A percentile compares a stretch with the other conserved stretches of the same genome.
Conservation (phyloP, 148 eudicot species). For the Silene latifolia region DNA sequence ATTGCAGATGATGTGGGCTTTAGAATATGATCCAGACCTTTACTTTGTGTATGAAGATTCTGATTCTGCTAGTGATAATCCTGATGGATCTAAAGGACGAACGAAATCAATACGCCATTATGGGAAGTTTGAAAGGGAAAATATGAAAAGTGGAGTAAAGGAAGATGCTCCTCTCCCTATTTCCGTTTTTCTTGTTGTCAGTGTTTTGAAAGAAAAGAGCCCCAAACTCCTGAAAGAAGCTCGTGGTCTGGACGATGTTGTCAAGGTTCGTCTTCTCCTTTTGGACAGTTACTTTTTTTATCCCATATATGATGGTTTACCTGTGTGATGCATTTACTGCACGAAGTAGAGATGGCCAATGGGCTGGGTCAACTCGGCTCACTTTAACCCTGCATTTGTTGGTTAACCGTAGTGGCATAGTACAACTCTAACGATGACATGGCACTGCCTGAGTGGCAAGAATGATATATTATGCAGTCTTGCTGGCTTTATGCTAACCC, state of each 20-base stretch:
- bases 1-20: slow-evolving; percentile 98
- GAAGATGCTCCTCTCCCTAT: slow-evolving; percentile 72
- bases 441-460: not conserved
- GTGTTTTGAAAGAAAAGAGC: slow-evolving; percentile 89
- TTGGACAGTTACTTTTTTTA: not conserved
- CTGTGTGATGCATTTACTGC: too few species aligned
- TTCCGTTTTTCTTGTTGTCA: slow-evolving; percentile 87
- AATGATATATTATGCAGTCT: not conserved
- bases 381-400: not conserved
- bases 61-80: slow-evolving; percentile 38
- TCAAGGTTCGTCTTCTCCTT: slow-evolving; percentile 53
- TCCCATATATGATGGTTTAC: not conserved
- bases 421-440: not conserved
- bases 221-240: slow-evolving; percentile 76
- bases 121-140: slow-evolving; percentile 93
- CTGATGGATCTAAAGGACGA: slow-evolving; percentile 65
- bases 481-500: not conserved
- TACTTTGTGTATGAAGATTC: slow-evolving; percentile 61
- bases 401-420: not conserved
- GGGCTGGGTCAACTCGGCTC: not conserved
- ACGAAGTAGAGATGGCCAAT: too few species aligned
- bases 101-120: slow-evolving; percentile 70
- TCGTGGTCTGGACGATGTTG: slow-evolving; percentile 93
- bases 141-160: slow-evolving; percentile 59
- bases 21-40: slow-evolving; percentile 89